Percentiles rank a stretch among this genome's conserved stretches.
Conservation (phyloP, 257 asterid species). For the Solanum ahanhuiri region DNA sequence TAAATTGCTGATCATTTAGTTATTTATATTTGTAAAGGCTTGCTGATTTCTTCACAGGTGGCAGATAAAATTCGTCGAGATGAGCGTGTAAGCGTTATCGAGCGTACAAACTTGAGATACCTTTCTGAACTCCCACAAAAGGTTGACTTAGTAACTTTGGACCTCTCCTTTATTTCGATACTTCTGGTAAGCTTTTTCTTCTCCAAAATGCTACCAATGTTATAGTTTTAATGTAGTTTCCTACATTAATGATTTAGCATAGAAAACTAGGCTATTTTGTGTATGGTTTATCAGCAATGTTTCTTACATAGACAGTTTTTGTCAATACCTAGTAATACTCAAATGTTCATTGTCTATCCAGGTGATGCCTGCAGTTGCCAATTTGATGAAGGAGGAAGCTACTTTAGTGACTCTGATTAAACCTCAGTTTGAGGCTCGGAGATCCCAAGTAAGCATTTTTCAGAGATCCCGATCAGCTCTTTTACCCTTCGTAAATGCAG, state of each 20-base stretch:
- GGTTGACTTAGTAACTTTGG: slow-evolving; percentile 90
- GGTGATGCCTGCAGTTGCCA: slow-evolving; percentile 94
- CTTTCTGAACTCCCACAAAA: slow-evolving; percentile 82
- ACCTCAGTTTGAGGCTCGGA: slow-evolving; percentile 94
- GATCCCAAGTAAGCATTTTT: slow-evolving; percentile 57
- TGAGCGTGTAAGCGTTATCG: slow-evolving; percentile 64
- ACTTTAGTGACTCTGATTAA: slow-evolving; percentile 67
- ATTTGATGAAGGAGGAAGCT: slow-evolving; percentile 75
- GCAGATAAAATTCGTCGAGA: slow-evolving; percentile 87
- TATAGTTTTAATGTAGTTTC: background rate
- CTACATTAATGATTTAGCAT: background rate
- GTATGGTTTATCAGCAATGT: background rate
- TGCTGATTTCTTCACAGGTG: slow-evolving; percentile 37
- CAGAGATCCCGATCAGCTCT: background rate
- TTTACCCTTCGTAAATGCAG: background rate
- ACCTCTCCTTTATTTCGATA: slow-evolving; percentile 90
- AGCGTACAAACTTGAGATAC: slow-evolving; percentile 87
- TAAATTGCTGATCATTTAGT: background rate
- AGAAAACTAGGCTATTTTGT: background rate
- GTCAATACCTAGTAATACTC: background rate
- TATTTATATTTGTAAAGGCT: slow-evolving; percentile 8
- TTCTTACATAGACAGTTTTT: background rate
- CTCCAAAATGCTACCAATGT: background rate
- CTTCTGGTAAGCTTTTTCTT: slow-evolving; percentile 46
- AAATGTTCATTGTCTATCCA: slow-evolving; percentile 16